phyloP scores from a whole-genome alignment of 192 early-diverging fungal genomes.

The Coemansia sp. region DNA sequence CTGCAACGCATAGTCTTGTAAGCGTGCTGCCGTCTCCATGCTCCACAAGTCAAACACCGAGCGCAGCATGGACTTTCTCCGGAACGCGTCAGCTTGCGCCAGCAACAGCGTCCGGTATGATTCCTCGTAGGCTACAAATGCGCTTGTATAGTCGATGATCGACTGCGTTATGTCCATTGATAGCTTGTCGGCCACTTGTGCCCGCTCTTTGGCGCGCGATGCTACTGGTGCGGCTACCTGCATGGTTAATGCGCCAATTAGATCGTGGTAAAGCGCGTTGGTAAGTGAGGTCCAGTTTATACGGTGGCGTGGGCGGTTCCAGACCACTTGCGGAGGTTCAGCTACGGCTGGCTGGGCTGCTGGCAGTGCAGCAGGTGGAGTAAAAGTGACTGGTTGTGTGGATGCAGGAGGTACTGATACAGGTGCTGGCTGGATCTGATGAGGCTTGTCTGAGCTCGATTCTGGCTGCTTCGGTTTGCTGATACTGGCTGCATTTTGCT shows the following conservation, averaged over 20 bases:
- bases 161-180: slow-evolving; percentile 28
- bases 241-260: slow-evolving; percentile 24
- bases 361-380: not conserved
- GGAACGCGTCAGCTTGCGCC: slow-evolving; percentile 41
- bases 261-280: slow-evolving; percentile 31
- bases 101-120: slow-evolving; percentile 26
- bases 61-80: slow-evolving; percentile 15
- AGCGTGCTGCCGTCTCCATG: slow-evolving; percentile 28
- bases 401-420: not conserved
- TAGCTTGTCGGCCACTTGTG: slow-evolving; percentile 15
- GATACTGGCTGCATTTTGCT: too few relatives aligned
- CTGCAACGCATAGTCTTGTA: slow-evolving; percentile 32
- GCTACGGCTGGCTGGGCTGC: not conserved
- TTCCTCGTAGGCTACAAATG: slow-evolving; percentile 42
- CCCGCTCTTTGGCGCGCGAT: slow-evolving; percentile 1
- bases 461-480: too few relatives aligned
- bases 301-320: slow-evolving; percentile 41
- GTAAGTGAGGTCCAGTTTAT: slow-evolving; percentile 47
- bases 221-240: slow-evolving; percentile 14
- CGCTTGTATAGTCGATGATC: slow-evolving; percentile 37
- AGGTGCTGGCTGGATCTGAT: too few relatives aligned
- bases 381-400: not conserved
- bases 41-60: slow-evolving; percentile 25
- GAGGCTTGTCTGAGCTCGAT: too few relatives aligned
- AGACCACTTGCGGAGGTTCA: slow-evolving; percentile 16